Percentiles rank a stretch among this genome's conserved stretches.
Evolutionary conservation across 2,329 filamentous ascomycete species (phyloP).

Genomic region (Tolypocladium inflatum): DNA sequence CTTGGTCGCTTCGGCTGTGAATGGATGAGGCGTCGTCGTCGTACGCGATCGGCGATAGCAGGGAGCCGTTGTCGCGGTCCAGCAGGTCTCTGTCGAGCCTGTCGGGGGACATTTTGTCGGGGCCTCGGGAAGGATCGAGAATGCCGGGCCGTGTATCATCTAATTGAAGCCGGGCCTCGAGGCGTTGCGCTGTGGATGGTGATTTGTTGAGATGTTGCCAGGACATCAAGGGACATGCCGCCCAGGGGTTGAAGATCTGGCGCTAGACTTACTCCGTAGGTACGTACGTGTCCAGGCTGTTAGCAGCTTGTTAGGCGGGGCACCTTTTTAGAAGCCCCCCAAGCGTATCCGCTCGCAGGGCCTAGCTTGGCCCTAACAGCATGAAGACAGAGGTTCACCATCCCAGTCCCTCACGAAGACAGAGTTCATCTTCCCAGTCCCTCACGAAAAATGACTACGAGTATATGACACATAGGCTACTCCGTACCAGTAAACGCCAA

Average conservation of each 20-base stretch:
- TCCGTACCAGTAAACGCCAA: too few species aligned
- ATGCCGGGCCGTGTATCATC: background rate
- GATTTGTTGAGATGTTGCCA: background rate
- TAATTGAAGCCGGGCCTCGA: background rate
- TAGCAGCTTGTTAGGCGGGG: too few species aligned
- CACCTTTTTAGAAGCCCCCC: too few species aligned
- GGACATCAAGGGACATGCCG: background rate
- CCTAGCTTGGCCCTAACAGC: too few species aligned
- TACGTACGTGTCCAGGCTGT: too few species aligned
- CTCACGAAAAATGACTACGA: too few species aligned
- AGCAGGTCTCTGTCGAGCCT: conserved; percentile 12
- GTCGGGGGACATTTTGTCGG: conserved; percentile 3
- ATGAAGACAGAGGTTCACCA: too few species aligned
- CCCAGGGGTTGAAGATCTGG: background rate
- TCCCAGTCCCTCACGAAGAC: too few species aligned
- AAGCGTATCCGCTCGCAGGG: too few species aligned
- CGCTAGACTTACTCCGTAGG: too few species aligned
- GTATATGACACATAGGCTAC: too few species aligned
- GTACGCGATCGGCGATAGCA: conserved; percentile 55
- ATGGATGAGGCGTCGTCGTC: conserved; percentile 62
- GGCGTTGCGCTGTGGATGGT: background rate
- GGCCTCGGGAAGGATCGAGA: background rate
- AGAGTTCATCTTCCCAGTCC: too few species aligned
- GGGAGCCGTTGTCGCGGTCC: conserved; percentile 26
- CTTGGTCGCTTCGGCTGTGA: conserved; percentile 59